These are phyloP conservation scores for Exsudoporus floridanus DNA, from an alignment of 1,284 basidiomycete genomes.

Conservation along the genomic window DNA sequence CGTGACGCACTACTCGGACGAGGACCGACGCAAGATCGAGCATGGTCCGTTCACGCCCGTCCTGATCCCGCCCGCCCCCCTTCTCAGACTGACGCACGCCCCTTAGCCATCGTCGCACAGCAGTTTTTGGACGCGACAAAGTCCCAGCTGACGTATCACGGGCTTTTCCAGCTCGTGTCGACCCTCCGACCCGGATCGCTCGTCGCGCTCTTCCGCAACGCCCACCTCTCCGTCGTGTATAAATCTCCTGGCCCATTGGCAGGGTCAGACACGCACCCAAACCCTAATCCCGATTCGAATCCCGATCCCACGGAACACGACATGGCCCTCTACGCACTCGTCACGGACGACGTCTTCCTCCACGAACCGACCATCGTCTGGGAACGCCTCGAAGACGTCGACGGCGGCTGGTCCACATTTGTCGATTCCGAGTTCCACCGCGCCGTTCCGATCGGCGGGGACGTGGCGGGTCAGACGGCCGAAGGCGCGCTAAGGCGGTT, in stretches of 20 bases:
- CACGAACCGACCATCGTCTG: conserved; percentile 79
- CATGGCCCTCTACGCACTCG: conserved; percentile 66
- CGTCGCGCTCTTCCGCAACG: conserved; percentile 84
- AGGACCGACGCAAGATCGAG: conserved; percentile 59
- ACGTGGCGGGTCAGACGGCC: conserved; percentile 72
- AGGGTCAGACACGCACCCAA: neutral
- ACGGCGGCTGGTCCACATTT: conserved; percentile 73
- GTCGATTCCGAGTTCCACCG: conserved; percentile 67
- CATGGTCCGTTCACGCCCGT: conserved; percentile 51
- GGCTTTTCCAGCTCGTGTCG: conserved; percentile 66
- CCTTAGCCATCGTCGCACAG: conserved; percentile 62
- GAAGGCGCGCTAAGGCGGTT: conserved; percentile 54
- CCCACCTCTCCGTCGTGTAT: conserved; percentile 86
- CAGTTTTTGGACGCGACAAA: conserved; percentile 70
- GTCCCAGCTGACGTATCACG: conserved; percentile 86
- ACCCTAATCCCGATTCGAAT: neutral
- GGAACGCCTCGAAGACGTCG: conserved; percentile 87
- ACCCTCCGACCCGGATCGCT: conserved; percentile 55
- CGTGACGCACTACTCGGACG: conserved; percentile 34
- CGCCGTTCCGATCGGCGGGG: conserved; percentile 72
- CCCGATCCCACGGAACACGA: neutral
- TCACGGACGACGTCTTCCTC: conserved; percentile 79
- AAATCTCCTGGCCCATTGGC: conserved; percentile 45
- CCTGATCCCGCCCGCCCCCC: neutral
- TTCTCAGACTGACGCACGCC: neutral